These are phyloP conservation scores for Leccinum longicurvipes DNA, from an alignment of 768 basidiomycete genomes.

Conservation along the genomic window DNA sequence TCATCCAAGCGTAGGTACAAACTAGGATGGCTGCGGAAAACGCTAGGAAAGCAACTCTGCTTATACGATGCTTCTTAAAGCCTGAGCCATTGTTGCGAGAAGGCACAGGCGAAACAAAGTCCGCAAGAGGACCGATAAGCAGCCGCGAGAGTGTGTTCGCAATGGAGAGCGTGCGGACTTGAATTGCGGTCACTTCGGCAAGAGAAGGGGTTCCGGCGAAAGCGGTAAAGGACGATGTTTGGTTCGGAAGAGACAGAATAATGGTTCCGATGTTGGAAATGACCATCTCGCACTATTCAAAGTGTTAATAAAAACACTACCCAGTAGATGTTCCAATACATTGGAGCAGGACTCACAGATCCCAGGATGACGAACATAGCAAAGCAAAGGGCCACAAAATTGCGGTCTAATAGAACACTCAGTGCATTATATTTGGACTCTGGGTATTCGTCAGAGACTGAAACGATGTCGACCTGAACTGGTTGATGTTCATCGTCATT, in stretches of 20 bases:
- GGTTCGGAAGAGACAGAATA: slow-evolving; percentile 55
- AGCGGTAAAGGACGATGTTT: slow-evolving; percentile 7
- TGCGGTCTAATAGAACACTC: slow-evolving; percentile 48
- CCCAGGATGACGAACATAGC: slow-evolving; percentile 58
- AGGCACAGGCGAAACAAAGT: slow-evolving; percentile 64
- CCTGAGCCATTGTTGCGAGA: slow-evolving; percentile 37
- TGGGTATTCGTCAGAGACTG: slow-evolving; percentile 22
- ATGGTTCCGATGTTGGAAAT: slow-evolving; percentile 82
- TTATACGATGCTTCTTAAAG: slow-evolving; percentile 50
- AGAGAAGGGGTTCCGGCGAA: slow-evolving; percentile 18
- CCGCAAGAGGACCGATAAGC: slow-evolving; percentile 64
- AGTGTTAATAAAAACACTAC: background rate
- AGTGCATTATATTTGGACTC: slow-evolving; percentile 28
- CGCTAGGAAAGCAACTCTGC: slow-evolving; percentile 59
- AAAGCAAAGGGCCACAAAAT: slow-evolving; percentile 64
- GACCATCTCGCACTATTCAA: slow-evolving; percentile 68
- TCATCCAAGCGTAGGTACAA: slow-evolving; percentile 55
- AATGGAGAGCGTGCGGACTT: slow-evolving; percentile 68
- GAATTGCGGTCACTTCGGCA: slow-evolving; percentile 47
- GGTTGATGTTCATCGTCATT: slow-evolving; percentile 6
- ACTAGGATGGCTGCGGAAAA: slow-evolving; percentile 47
- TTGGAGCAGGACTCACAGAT: slow-evolving; percentile 45
- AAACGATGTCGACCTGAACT: slow-evolving; percentile 20
- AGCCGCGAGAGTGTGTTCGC: slow-evolving; percentile 73
- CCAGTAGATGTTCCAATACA: background rate